These are phyloP conservation scores for Lolium rigidum DNA, from an alignment of 176 grass and related monocot genomes.

Conservation along the genomic window DNA sequence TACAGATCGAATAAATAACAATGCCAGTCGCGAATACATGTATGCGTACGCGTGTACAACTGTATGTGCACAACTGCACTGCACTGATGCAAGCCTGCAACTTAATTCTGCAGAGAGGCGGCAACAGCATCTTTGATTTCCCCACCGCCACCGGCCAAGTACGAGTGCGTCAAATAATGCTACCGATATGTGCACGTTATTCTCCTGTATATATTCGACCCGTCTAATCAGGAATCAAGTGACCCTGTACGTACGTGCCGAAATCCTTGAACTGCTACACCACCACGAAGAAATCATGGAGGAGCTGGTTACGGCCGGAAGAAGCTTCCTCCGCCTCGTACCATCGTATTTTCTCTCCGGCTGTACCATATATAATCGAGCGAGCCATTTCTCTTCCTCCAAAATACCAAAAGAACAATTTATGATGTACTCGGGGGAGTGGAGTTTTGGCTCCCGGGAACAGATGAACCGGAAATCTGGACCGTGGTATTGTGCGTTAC, in stretches of 20 bases:
- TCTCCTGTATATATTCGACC: not conserved
- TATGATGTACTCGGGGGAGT: not conserved
- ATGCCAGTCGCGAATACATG: no score
- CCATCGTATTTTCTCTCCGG: not conserved
- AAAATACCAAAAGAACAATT: not conserved
- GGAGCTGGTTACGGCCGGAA: not conserved
- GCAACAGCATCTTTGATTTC: not conserved
- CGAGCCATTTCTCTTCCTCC: not conserved
- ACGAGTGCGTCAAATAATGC: not conserved
- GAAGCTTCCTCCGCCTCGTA: constrained; percentile 10
- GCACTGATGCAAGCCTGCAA: no score
- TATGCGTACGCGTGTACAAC: no score
- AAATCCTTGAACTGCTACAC: not conserved
- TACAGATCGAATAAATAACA: no score
- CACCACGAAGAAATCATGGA: not conserved
- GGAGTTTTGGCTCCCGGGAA: no score
- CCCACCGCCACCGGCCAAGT: not conserved
- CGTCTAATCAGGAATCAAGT: not conserved
- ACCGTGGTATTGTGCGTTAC: no score
- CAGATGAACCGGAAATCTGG: no score
- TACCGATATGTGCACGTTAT: not conserved
- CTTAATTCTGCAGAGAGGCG: not conserved
- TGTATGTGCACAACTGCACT: no score
- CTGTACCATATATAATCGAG: not conserved
- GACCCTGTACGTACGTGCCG: not conserved